Conservation (phyloP, 2,329 filamentous ascomycete species). For the Talaromyces funiculosus region DNA sequence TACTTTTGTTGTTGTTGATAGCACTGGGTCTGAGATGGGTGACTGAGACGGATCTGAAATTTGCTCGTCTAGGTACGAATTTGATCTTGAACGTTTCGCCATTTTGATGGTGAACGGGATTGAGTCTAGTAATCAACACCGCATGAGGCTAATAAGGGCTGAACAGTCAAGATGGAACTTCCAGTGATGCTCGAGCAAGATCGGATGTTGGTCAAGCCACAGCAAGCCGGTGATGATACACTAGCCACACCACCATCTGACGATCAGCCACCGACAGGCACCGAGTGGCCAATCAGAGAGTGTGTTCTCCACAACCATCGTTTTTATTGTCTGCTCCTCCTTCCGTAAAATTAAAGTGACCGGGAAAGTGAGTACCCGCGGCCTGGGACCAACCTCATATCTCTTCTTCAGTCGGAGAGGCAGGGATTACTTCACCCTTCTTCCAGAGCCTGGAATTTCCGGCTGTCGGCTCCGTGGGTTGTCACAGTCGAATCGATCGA, state of each 20-base stretch:
- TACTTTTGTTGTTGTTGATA: slow-evolving; percentile 10
- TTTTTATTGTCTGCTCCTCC: slow-evolving; percentile 5
- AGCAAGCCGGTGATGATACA: background rate
- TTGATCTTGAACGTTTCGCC: slow-evolving; percentile 55
- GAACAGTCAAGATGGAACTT: background rate
- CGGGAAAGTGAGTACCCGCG: background rate
- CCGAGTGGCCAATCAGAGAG: slow-evolving; percentile 10
- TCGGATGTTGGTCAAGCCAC: background rate
- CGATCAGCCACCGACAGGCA: slow-evolving; percentile 17
- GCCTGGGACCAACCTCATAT: background rate
- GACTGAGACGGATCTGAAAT: slow-evolving; percentile 23
- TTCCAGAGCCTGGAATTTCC: background rate
- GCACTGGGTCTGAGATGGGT: slow-evolving; percentile 13
- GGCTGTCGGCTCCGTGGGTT: background rate
- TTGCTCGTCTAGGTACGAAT: background rate
- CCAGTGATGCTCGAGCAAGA: too few relatives aligned
- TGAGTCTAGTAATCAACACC: background rate
- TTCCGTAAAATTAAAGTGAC: background rate
- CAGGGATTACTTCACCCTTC: background rate
- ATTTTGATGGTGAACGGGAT: slow-evolving; percentile 32
- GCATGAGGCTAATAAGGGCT: background rate
- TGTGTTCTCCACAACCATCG: background rate
- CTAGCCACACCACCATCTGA: background rate
- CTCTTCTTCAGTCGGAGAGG: background rate
- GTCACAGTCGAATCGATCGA: background rate